phyloP scores from a whole-genome alignment of 495 filamentous ascomycete genomes.

The Xylaria telfairii region DNA sequence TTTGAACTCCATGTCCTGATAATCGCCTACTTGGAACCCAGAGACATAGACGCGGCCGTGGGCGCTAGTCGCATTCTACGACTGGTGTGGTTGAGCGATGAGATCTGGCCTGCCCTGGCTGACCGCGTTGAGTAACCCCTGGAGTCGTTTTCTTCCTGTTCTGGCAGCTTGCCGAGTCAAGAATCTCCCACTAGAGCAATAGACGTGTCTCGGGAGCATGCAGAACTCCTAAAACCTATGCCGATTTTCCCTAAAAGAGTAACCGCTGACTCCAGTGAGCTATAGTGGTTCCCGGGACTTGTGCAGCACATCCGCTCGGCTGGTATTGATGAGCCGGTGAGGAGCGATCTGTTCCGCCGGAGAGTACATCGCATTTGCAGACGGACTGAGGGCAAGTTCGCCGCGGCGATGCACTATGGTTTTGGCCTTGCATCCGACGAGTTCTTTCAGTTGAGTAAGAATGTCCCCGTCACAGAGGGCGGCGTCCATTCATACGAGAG shows the following conservation, averaged over 20 bases:
- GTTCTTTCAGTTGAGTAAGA: conserved; percentile 36
- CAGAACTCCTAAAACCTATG: no score
- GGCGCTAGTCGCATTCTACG: conserved; percentile 30
- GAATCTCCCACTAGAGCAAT: no score
- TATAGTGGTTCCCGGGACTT: conserved; percentile 38
- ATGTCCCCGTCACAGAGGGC: conserved; percentile 31
- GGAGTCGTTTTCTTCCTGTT: no score
- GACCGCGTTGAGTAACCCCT: no score
- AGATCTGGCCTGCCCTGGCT: conserved; percentile 39
- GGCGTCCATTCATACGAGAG: conserved; percentile 37
- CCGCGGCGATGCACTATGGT: conserved; percentile 35
- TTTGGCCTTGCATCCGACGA: conserved; percentile 33
- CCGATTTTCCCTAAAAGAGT: no score
- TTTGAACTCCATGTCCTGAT: conserved; percentile 38
- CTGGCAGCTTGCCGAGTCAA: no score
- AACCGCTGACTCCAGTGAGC: no score
- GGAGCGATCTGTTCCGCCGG: conserved; percentile 33
- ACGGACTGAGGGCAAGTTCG: conserved; percentile 32
- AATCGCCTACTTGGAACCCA: conserved; percentile 30
- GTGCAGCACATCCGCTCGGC: conserved; percentile 31
- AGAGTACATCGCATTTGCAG: conserved; percentile 33
- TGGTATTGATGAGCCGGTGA: conserved; percentile 12
- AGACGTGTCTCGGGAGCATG: no score
- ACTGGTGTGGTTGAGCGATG: conserved; percentile 38
- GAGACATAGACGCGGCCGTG: conserved; percentile 35